A percentile compares a stretch with the other conserved stretches of the same genome.
Conservation (phyloP, 352 stramenopile genomes). For the Globisporangium sylvaticum region DNA sequence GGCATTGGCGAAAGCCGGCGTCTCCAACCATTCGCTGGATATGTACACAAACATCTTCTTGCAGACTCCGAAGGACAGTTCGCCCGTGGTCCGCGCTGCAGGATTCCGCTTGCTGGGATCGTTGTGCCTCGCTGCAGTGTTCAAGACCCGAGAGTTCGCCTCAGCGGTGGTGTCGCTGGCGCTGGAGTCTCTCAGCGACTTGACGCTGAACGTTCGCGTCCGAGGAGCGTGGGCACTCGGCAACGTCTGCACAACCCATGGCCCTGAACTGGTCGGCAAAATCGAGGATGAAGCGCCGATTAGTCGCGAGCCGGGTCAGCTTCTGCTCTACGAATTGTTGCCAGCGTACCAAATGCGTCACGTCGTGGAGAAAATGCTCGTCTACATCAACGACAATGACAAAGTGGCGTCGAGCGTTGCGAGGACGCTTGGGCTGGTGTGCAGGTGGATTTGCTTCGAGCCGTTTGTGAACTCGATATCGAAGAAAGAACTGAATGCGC, state of each 20-base stretch:
- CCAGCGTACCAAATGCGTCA: constrained; percentile 52
- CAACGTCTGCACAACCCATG: constrained; percentile 82
- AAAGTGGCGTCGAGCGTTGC: constrained; percentile 86
- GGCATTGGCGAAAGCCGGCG: constrained; percentile 20
- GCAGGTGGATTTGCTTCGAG: constrained; percentile 75
- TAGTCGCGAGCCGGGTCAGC: constrained; percentile 8
- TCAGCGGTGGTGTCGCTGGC: constrained; percentile 53
- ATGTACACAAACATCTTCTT: constrained; percentile 73
- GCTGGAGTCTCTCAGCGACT: constrained; percentile 65
- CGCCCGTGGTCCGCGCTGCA: constrained; percentile 72
- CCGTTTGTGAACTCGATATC: constrained; percentile 42
- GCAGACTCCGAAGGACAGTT: constrained; percentile 73
- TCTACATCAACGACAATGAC: constrained; percentile 84
- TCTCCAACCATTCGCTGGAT: constrained; percentile 38
- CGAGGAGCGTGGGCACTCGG: constrained; percentile 78
- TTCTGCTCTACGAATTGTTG: constrained; percentile 65
- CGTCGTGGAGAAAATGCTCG: constrained; percentile 83
- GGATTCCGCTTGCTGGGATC: constrained; percentile 78
- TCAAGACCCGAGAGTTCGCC: constrained; percentile 74
- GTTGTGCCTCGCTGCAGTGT: constrained; percentile 60
- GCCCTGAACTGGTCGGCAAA: constrained; percentile 42
- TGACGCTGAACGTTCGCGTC: constrained; percentile 83
- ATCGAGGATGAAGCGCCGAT: background rate
- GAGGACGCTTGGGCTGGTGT: constrained; percentile 73
- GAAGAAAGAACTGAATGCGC: constrained; percentile 21